Evolutionary conservation across 139 green algal species (phyloP).

Genomic region (Haematococcus sp.): DNA sequence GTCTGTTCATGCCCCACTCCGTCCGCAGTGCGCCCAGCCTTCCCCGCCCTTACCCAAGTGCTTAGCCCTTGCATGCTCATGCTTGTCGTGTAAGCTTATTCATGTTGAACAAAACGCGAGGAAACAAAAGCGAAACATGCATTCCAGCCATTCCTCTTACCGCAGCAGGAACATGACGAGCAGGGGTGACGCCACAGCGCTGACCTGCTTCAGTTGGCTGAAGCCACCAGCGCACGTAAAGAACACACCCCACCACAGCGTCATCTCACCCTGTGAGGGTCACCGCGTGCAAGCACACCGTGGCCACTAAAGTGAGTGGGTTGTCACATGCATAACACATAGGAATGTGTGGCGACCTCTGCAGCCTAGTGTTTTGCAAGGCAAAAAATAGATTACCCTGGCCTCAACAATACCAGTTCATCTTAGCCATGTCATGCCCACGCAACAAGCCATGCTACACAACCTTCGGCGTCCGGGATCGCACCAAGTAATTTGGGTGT

Average conservation of each 20-base stretch:
- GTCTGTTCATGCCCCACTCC: no score
- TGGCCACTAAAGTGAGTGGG: background rate
- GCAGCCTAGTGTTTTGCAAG: background rate
- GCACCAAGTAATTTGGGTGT: constrained; percentile 89
- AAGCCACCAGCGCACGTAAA: constrained; percentile 44
- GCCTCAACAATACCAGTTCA: background rate
- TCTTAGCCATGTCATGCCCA: no score
- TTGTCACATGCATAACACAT: background rate
- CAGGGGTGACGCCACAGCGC: constrained; percentile 54
- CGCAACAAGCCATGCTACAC: background rate
- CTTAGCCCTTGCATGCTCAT: background rate
- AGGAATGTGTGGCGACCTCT: background rate
- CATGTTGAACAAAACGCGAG: background rate
- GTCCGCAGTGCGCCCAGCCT: no score
- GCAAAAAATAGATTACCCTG: background rate
- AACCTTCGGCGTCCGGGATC: background rate
- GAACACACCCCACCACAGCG: constrained; percentile 64
- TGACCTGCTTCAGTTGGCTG: constrained; percentile 31
- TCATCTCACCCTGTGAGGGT: background rate
- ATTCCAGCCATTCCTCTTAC: background rate
- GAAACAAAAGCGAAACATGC: background rate
- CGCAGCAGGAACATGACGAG: constrained; percentile 69
- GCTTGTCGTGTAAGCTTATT: background rate
- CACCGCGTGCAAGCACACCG: background rate
- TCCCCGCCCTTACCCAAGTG: background rate